phyloP scores from a whole-genome alignment of 495 filamentous ascomycete genomes.

The Penicillium robsamsonii region DNA sequence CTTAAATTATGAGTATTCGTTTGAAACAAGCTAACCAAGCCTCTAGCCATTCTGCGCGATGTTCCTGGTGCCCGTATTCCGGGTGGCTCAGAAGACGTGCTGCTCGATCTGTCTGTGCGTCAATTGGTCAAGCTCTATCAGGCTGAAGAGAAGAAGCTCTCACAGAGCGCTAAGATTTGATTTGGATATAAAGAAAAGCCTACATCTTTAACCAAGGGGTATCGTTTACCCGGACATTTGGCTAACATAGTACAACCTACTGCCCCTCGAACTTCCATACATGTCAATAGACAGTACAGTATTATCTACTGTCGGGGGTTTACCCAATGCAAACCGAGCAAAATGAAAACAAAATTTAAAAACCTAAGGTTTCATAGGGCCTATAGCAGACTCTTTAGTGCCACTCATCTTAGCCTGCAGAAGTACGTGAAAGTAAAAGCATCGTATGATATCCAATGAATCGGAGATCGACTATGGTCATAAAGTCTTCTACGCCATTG shows the following conservation, averaged over 20 bases:
- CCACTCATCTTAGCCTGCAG: neutral
- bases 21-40: constrained; percentile 1
- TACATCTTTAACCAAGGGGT: neutral
- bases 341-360: neutral
- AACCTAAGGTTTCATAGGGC: neutral
- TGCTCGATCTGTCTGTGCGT: constrained; percentile 67
- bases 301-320: neutral
- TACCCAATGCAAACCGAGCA: neutral
- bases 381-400: neutral
- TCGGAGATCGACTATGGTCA: neutral
- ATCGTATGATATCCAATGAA: neutral
- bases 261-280: neutral
- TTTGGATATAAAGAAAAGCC: neutral
- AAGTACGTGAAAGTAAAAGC: neutral
- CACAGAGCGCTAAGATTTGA: constrained; percentile 42
- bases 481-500: neutral
- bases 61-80: constrained; percentile 62
- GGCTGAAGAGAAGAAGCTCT: constrained; percentile 58
- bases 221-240: neutral
- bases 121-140: constrained; percentile 73
- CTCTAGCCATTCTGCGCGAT: constrained; percentile 60
- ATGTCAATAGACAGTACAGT: neutral
- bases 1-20: neutral
- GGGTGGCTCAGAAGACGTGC: constrained; percentile 72
- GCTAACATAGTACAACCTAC: neutral